phyloP scores from a whole-genome alignment of 2,329 filamentous ascomycete genomes.

The Ceratocystis diversiconidia region DNA sequence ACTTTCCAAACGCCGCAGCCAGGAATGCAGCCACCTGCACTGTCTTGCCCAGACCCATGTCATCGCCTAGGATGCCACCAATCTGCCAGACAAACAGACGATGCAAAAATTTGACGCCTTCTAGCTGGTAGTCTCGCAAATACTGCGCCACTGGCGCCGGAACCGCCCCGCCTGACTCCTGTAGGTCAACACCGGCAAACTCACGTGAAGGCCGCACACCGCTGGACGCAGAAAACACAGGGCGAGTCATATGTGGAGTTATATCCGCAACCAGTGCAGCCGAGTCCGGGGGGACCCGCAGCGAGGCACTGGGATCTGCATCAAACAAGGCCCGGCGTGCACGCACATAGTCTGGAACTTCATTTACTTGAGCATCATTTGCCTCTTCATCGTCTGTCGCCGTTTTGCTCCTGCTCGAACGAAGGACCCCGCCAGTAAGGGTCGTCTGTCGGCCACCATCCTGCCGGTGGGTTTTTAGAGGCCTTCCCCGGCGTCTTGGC shows the following conservation, averaged over 20 bases:
- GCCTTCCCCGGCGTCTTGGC: neutral
- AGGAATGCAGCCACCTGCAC: constrained; percentile 91
- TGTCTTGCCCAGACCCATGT: constrained; percentile 96
- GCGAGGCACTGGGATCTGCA: constrained; percentile 43
- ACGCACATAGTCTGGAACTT: constrained; percentile 57
- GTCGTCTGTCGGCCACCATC: neutral
- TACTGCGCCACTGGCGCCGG: constrained; percentile 85
- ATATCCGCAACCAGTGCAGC: constrained; percentile 59
- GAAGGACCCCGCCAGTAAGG: neutral
- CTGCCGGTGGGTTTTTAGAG: neutral
- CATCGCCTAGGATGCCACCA: constrained; percentile 82
- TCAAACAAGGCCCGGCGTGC: constrained; percentile 58
- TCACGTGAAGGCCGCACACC: constrained; percentile 49
- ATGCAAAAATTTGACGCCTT: constrained; percentile 74
- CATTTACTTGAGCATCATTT: neutral
- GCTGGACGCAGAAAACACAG: constrained; percentile 44
- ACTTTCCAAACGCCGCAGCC: constrained; percentile 85
- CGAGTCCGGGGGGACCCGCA: constrained; percentile 66
- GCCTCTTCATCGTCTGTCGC: neutral
- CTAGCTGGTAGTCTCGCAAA: constrained; percentile 79
- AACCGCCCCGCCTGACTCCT: constrained; percentile 64
- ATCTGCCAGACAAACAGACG: constrained; percentile 80
- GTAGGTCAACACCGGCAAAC: constrained; percentile 62
- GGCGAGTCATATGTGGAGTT: constrained; percentile 38
- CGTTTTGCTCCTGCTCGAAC: neutral